These are phyloP conservation scores for Rhizoctonia solani DNA, from an alignment of 1,284 basidiomycete species.

Conservation along the genomic window DNA sequence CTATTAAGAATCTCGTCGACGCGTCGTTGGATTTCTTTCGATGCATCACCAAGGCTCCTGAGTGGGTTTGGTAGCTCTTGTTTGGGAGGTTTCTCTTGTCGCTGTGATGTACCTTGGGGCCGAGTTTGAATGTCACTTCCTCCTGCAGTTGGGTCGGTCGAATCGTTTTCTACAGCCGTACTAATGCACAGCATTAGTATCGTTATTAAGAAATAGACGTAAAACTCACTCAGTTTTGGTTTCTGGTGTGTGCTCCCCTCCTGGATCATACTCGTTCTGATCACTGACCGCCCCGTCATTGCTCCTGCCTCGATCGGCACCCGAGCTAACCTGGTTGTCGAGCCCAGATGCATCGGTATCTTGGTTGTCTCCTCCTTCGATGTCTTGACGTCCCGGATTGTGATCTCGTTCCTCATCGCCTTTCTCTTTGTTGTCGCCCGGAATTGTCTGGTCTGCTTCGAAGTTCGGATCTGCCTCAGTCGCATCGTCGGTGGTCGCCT, in stretches of 20 bases:
- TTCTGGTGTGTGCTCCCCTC: neutral
- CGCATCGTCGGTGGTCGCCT: conserved; percentile 1
- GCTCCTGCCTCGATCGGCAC: conserved; percentile 40
- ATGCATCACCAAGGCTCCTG: conserved; percentile 83
- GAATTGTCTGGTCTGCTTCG: no score
- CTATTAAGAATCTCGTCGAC: conserved; percentile 81
- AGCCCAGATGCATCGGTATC: conserved; percentile 42
- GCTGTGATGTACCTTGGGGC: conserved; percentile 5
- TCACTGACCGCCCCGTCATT: conserved; percentile 41
- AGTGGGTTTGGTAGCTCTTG: conserved; percentile 59
- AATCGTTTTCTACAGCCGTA: conserved; percentile 3
- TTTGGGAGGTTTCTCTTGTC: conserved; percentile 10
- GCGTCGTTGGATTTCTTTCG: conserved; percentile 82
- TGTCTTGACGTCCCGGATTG: conserved; percentile 43
- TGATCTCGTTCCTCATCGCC: conserved; percentile 38
- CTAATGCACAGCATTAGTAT: no score
- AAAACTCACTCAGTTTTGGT: neutral
- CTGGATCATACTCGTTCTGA: no score
- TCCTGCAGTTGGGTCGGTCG: conserved; percentile 24
- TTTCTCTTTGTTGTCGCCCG: conserved; percentile 34
- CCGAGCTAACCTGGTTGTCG: conserved; percentile 40
- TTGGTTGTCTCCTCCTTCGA: conserved; percentile 27
- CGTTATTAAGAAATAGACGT: no score
- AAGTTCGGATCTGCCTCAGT: no score
- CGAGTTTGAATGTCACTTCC: neutral